These are phyloP conservation scores for Coelastrella sp. DNA, from an alignment of 139 green algal genomes.

Conservation along the genomic window DNA sequence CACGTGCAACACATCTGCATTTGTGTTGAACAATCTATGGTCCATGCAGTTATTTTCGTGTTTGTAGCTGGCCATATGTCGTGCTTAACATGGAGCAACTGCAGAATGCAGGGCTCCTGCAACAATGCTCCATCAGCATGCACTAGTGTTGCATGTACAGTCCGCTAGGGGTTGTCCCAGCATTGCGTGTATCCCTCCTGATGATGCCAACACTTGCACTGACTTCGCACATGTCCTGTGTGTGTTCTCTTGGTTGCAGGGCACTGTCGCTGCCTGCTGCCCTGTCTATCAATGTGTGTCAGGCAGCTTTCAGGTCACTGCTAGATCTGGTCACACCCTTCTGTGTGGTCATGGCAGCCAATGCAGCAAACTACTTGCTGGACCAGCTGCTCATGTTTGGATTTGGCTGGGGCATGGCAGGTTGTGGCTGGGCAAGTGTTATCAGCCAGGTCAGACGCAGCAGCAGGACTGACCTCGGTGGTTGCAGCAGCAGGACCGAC, in stretches of 20 bases:
- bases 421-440: slow-evolving; percentile 76
- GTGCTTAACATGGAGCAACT: too few relatives aligned
- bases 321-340: slow-evolving; percentile 70
- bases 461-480: background rate
- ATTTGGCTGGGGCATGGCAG: slow-evolving; percentile 68
- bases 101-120: too few relatives aligned
- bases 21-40: too few relatives aligned
- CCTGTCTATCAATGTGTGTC: slow-evolving; percentile 52
- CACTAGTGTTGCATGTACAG: too few relatives aligned
- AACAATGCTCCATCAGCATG: too few relatives aligned
- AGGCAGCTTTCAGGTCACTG: slow-evolving; percentile 56
- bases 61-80: too few relatives aligned
- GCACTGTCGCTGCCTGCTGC: slow-evolving; percentile 49
- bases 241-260: background rate
- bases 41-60: too few relatives aligned
- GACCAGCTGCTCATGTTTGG: slow-evolving; percentile 74
- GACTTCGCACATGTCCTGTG: too few relatives aligned
- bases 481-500: background rate
- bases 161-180: too few relatives aligned
- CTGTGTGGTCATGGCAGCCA: slow-evolving; percentile 62
- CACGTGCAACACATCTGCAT: too few relatives aligned
- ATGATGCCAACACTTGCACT: background rate
- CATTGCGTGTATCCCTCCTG: background rate
- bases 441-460: slow-evolving; percentile 53
- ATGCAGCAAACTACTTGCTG: slow-evolving; percentile 65